Conservation (phyloP, 306 rosid genomes). For the Acmispon strigosus region DNA sequence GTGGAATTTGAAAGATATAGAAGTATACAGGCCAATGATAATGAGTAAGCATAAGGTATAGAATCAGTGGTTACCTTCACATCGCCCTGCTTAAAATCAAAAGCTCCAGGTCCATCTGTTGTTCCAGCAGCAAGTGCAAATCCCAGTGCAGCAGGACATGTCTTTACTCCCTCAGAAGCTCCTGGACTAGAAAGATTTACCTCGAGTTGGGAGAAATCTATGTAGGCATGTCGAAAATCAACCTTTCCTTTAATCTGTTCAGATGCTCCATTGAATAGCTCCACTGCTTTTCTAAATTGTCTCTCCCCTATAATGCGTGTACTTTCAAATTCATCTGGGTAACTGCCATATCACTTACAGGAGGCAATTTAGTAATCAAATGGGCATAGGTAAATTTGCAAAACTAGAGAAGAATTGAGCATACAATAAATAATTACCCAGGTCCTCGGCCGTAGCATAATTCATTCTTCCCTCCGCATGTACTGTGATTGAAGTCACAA, state of each 20-base stretch:
- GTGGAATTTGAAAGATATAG: neutral
- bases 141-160: constrained; percentile 99
- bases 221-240: constrained; percentile 71
- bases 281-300: constrained; percentile 82
- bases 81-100: constrained; percentile 94
- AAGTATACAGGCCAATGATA: constrained; percentile 4
- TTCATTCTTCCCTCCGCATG: constrained; percentile 93
- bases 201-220: constrained; percentile 79
- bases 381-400: constrained; percentile 1
- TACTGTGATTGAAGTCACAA: constrained; percentile 96
- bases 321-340: constrained; percentile 96
- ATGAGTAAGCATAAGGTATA: neutral
- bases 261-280: constrained; percentile 65
- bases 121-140: constrained; percentile 97
- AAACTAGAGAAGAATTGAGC: neutral
- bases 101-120: constrained; percentile 98
- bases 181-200: constrained; percentile 54
- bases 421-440: constrained; percentile 53
- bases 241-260: constrained; percentile 73
- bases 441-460: constrained; percentile 96
- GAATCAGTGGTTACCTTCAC: constrained; percentile 48
- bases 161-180: constrained; percentile 49
- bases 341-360: constrained; percentile 45
- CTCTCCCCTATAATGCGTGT: constrained; percentile 85
- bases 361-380: constrained; percentile 19